Percentiles rank a stretch among this genome's conserved stretches.
Conservation (phyloP, 306 rosid species). For the Astragalus glycyphyllos region DNA sequence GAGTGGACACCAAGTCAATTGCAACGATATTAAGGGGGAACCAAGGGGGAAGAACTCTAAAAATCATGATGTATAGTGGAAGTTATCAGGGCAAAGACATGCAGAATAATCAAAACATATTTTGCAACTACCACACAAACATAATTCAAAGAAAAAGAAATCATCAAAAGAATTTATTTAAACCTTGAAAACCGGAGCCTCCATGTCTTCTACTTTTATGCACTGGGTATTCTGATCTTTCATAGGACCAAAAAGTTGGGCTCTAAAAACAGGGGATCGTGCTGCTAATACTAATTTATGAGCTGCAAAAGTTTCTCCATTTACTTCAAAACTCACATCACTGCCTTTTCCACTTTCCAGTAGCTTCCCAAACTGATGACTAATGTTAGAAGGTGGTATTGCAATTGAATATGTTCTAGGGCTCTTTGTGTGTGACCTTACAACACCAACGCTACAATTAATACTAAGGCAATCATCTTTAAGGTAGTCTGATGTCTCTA, state of each 20-base stretch:
- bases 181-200: conserved; percentile 83
- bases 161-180: conserved; percentile 16
- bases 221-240: conserved; percentile 67
- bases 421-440: conserved; percentile 72
- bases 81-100: not conserved
- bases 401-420: conserved; percentile 72
- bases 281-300: conserved; percentile 82
- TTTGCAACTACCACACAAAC: conserved; percentile 9
- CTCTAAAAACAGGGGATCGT: conserved; percentile 85
- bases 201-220: conserved; percentile 76
- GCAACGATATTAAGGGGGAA: too few species aligned
- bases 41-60: too few species aligned
- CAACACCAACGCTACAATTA: conserved; percentile 81
- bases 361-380: conserved; percentile 69
- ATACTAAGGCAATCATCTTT: conserved; percentile 80
- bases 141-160: conserved; percentile 20
- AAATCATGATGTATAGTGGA: not conserved
- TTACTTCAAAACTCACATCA: conserved; percentile 76
- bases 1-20: not conserved
- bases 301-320: conserved; percentile 67
- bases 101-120: conserved; percentile 6
- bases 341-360: conserved; percentile 71
- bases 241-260: conserved; percentile 91
- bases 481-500: conserved; percentile 81
- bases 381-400: conserved; percentile 61